Base-by-base conservation (phyloP, 2,329 filamentous ascomycete species). In the Epichloe brachyelytri region DNA sequence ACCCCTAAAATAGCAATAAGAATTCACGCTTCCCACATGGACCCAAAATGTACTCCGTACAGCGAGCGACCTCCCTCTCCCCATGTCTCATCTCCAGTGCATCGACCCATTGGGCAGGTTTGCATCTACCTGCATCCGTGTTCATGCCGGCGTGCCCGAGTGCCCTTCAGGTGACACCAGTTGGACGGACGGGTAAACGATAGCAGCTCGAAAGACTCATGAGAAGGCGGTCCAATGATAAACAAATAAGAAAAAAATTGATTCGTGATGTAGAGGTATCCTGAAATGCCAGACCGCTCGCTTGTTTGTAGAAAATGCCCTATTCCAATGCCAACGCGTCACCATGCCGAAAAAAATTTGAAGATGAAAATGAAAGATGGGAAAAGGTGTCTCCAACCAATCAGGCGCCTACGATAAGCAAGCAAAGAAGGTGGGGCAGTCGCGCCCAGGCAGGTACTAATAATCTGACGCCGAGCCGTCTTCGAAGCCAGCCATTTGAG, bases 251-350 rank as follows among this genome's bases (percentile, higher is more conserved):
- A 36, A 36, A 34, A 41, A 43, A 34, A 47, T 30, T 22, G 6
- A 8, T 43, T 19, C 22, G 14, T 6, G n/a, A n/a, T 12, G 36
- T 36, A 5, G 26, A 46, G 22, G 34, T 39, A 46, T 45, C 19
- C 43, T 45, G 34, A 46, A 51, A 47, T 40, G 26, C 43, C 22
- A 38, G 49, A 47, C 49, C 49, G 49, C 49, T 51, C 49, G 49
- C 49, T 51, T 51, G 49, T 50, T 43, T 38, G 22, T 26, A 26
- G 4, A 22, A 46, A 46, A 43, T 43, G 48, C 26, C 48, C 43
- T 10, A 22, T 15, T 30, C 36, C 17, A 43, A 43, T 43, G 17
- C 30, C 38, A 26, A 38, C 45, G 45, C 48, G 22, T 45, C 48
- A 30, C 48, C 36, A 40, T 40, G 43, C 15, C 7, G 37, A 46